These are phyloP conservation scores for Jamesozyma spencerorum DNA, from an alignment of 805 yeast species.

Conservation along the genomic window DNA sequence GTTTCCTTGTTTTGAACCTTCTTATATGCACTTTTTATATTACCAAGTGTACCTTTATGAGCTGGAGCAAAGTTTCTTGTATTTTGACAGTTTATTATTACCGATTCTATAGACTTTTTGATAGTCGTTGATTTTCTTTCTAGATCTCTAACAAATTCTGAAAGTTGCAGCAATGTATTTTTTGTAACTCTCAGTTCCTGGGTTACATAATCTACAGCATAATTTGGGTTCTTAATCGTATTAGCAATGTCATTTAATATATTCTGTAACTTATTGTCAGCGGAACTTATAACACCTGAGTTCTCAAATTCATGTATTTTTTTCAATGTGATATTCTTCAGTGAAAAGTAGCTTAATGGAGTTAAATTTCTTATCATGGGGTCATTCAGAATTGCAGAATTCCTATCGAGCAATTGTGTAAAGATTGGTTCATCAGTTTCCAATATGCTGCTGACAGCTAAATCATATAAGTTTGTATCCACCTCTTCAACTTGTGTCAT, in stretches of 20 bases:
- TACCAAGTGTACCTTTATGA: conserved; percentile 22
- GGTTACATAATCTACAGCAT: conserved; percentile 39
- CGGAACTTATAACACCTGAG: conserved; percentile 53
- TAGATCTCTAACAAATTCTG: conserved; percentile 38
- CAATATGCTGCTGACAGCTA: conserved; percentile 19
- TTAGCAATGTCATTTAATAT: conserved; percentile 73
- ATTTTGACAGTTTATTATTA: conserved; percentile 42
- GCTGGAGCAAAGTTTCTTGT: conserved; percentile 23
- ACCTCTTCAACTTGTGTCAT: conserved; percentile 73
- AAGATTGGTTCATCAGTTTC: conserved; percentile 61
- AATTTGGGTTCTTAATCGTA: conserved; percentile 57
- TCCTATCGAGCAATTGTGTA: conserved; percentile 42
- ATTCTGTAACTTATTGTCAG: conserved; percentile 60
- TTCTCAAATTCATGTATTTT: conserved; percentile 67
- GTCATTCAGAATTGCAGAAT: conserved; percentile 28
- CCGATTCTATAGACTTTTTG: conserved; percentile 40
- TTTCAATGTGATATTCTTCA: conserved; percentile 69
- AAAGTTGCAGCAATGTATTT: conserved; percentile 36
- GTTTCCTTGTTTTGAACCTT: conserved; percentile 29
- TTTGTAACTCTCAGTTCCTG: conserved; percentile 39
- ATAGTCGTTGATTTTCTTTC: conserved; percentile 35
- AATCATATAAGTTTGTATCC: conserved; percentile 54
- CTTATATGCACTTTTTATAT: conserved; percentile 36
- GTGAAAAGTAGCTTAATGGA: conserved; percentile 51
- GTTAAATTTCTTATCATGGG: conserved; percentile 39